Conservation (phyloP, 305 asterid species). For the Plantago lanceolata region DNA sequence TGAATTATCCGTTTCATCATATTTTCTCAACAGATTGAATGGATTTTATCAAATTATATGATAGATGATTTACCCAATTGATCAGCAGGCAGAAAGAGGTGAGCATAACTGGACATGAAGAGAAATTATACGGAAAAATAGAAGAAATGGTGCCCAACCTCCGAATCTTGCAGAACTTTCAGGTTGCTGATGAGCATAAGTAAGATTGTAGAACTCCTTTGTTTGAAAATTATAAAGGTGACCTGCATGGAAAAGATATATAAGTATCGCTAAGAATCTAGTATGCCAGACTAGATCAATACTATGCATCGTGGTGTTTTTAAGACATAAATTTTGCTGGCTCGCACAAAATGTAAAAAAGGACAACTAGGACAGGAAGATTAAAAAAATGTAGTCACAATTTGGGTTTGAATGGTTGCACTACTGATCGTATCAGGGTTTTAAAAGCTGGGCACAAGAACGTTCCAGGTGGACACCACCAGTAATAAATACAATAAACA, state of each 20-base stretch:
- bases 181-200: constrained; percentile 93
- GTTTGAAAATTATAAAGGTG: constrained; percentile 94
- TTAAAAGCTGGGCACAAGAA: constrained; percentile 14
- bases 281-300: constrained; percentile 4
- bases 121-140: constrained; percentile 8
- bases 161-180: constrained; percentile 85
- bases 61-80: not conserved
- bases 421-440: constrained; percentile 17
- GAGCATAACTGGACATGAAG: constrained; percentile 10
- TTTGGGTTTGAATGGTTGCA: constrained; percentile 11
- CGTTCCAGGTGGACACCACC: constrained; percentile 15
- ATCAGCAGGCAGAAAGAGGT: constrained; percentile 2
- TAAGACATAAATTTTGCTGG: no score
- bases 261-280: constrained; percentile 13
- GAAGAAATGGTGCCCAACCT: constrained; percentile 45
- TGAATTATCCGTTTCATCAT: not conserved
- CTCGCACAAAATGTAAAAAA: no score
- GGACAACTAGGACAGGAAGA: constrained; percentile 2
- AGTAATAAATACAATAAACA: constrained; percentile 14
- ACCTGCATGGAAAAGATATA: constrained; percentile 50
- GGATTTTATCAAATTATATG: not conserved
- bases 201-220: constrained; percentile 89
- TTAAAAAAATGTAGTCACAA: constrained; percentile 18
- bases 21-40: not conserved
- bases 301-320: no score